Percentiles rank a stretch among this genome's conserved stretches.
phyloP scores from a whole-genome alignment of 495 filamentous ascomycete genomes.

The Aspergillus diversus region DNA sequence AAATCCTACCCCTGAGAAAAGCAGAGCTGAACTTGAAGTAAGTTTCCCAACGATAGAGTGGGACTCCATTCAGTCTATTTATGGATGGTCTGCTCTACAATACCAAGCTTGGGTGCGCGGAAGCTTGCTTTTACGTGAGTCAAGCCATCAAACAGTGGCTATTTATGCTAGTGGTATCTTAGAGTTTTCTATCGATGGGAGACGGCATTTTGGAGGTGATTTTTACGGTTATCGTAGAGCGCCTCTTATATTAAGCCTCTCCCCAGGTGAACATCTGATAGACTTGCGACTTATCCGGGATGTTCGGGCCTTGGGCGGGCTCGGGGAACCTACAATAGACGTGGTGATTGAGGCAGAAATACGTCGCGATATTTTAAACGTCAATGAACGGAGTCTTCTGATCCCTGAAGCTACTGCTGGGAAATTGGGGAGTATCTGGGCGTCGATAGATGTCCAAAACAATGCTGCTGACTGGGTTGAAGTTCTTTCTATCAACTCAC shows the following conservation, averaged over 20 bases:
- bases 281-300: constrained; percentile 59
- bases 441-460: constrained; percentile 54
- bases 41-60: constrained; percentile 55
- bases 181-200: constrained; percentile 56
- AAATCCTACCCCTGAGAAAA: constrained; percentile 17
- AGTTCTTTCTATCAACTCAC: constrained; percentile 30
- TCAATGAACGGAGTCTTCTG: constrained; percentile 39
- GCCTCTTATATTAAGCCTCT: constrained; percentile 51
- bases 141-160: constrained; percentile 33
- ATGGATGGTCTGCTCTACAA: constrained; percentile 64
- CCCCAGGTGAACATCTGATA: constrained; percentile 52
- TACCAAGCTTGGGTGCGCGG: constrained; percentile 64
- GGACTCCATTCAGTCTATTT: constrained; percentile 53
- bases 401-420: constrained; percentile 54
- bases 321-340: constrained; percentile 43
- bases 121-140: constrained; percentile 38
- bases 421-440: constrained; percentile 46
- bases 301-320: constrained; percentile 55
- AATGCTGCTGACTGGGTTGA: constrained; percentile 38
- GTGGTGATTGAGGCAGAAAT: constrained; percentile 37
- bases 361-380: constrained; percentile 33
- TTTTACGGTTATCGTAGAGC: constrained; percentile 54
- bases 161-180: constrained; percentile 49
- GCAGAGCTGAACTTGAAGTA: constrained; percentile 42
- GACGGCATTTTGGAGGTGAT: constrained; percentile 60